Evolutionary conservation across 2,329 filamentous ascomycete genomes (phyloP).

Genomic region (Penicillium paneum): DNA sequence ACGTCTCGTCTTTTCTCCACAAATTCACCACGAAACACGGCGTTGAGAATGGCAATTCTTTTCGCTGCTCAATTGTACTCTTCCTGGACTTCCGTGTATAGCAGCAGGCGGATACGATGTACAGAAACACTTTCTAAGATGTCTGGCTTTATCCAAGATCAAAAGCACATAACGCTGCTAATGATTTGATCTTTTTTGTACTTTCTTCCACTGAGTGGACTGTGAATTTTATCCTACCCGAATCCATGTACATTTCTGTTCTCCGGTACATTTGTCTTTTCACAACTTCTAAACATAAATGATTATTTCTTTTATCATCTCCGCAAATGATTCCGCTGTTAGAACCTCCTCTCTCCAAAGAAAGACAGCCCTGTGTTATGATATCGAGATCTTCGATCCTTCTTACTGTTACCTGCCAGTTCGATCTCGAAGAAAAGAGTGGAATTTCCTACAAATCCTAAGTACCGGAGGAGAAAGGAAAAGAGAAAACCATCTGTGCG

Average conservation of each 20-base stretch:
- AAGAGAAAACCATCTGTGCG: too few species aligned
- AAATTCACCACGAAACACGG: background rate
- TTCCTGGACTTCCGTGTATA: conserved; percentile 16
- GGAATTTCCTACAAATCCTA: too few species aligned
- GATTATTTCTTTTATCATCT: too few species aligned
- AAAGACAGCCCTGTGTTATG: conserved; percentile 19
- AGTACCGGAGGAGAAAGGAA: too few species aligned
- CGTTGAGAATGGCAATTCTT: background rate
- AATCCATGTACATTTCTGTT: conserved; percentile 7
- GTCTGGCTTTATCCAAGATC: conserved; percentile 1
- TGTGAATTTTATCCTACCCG: background rate
- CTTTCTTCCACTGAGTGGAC: conserved; percentile 6
- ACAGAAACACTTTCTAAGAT: conserved; percentile 10
- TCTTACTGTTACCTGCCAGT: too few species aligned
- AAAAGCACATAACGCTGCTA: conserved; percentile 10
- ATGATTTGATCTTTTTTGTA: background rate
- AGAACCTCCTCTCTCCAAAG: background rate
- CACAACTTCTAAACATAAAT: background rate
- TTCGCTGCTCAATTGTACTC: conserved; percentile 7
- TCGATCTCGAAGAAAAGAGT: too few species aligned
- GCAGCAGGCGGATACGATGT: conserved; percentile 14
- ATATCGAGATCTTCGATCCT: background rate
- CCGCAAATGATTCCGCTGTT: background rate
- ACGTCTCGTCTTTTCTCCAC: background rate
- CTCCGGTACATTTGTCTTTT: background rate